Evolutionary conservation across 305 asterid species (phyloP), one percentile per base, ranked within the genome.

Genomic region (Solanum hybrid): DNA sequence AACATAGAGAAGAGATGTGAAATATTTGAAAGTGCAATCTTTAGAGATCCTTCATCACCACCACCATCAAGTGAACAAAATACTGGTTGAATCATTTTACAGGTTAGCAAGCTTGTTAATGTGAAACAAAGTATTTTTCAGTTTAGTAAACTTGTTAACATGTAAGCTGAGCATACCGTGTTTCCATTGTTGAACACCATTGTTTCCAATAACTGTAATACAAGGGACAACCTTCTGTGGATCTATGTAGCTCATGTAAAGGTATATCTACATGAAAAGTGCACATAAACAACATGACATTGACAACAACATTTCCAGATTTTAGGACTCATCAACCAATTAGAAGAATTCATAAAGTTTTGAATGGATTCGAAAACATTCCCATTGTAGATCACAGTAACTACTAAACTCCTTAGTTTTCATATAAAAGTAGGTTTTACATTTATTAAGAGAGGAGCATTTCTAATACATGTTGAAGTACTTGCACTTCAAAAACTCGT

Each of bases 171-270:
- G 34, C 86, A 42, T 93, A 94, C 99, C 98, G 88, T 92, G 89
- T 91, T 97, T 96, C 98, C 98, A 97, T 76, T 95, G 95, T 87
- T 88, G 95, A 56, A 93, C 90, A 87, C 99, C 99, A 87, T 95
- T 97, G 91, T 92, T 94, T 91, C 99, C 99, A 91, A 95, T 88
- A 90, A 92, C 97, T 89, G 98, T 95, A 90, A 95, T 95, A 90
- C 98, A 97, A 51, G 98, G 99, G 89, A 88, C 94, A 88, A 93
- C 88, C 89, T 89, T 94, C 88, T 95, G 97, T 56, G 97, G 98
- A 90, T 96, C 99, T 97, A 89, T 90, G 88, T 89, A 89, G 85
- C 76, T 91, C 90, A 92, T 94, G 94, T 87, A 95, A 95, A 94
- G 96, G 89, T 89, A 88, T 89, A 89, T 90, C 66, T 76, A 88